Base-by-base conservation (phyloP, 2,329 filamentous ascomycete genomes). In the Tothia fuscella region DNA sequence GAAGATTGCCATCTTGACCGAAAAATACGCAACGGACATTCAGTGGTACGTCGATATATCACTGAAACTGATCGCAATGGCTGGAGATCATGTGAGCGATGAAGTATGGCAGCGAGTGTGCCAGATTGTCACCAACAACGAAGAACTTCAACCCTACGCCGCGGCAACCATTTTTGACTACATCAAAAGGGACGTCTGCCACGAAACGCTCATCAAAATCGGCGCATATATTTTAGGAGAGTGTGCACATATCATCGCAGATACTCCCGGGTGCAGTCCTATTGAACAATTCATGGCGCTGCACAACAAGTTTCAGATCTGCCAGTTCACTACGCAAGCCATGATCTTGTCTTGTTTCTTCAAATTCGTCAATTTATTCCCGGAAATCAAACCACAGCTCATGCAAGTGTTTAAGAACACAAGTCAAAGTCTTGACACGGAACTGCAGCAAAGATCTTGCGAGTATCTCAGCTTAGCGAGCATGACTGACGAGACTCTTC, bases 21-120 rank as follows among this genome's bases (percentile, higher is more conserved):
- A 98, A 59, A 96, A 96, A 58, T 98, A 98, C 58, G 91, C 91
- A 19, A 95, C 88, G 1, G 91, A 98, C 55, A 85, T 94, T 16
- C 89, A 96, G 65, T 98, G 91, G 91, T 98, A 98, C 60, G 93
- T 98, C 48, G 89, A 98, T 57, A 95, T 96, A 51, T 94, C 91
- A 9, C 70, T 98, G 50, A 79, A 89, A 43, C 74, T 98, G 40
- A 88, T 98, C 45, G 87, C 89, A 45, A 88, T 96, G 77, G 91
- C 93, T 3, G 91, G 91, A 50, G 91, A 98, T 55, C 91, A 98
- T 59, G 89, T 98, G 51, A 96, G 89, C 61, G 93, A 98, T 49
- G 91, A 98, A 63, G 91, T 98, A 14, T 98, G 91, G 91, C 91
- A 98, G 60, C 80, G 91, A 52, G 89, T 98, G 43, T 95, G 94